phyloP scores from a whole-genome alignment of 495 filamentous ascomycete species.

The Podospora bellae-mahoneyi region DNA sequence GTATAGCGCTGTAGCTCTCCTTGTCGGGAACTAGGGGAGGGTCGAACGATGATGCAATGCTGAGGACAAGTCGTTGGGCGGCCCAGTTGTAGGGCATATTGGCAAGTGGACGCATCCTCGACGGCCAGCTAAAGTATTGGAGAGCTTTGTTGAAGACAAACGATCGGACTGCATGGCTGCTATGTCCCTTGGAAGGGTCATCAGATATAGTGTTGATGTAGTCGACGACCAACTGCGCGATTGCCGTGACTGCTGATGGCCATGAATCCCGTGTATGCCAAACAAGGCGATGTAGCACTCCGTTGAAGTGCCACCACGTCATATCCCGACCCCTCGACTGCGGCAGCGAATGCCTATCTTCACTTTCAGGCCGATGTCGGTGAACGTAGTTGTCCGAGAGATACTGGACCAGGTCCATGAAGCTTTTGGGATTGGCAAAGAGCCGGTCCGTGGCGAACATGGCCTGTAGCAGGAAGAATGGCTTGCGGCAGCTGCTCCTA shows the following conservation, averaged over 20 bases:
- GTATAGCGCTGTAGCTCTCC: constrained; percentile 38
- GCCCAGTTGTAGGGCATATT: constrained; percentile 45
- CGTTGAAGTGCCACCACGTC: constrained; percentile 33
- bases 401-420: constrained; percentile 34
- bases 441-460: constrained; percentile 34
- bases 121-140: constrained; percentile 29
- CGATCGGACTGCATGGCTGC: constrained; percentile 25
- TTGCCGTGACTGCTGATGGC: constrained; percentile 33
- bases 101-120: constrained; percentile 27
- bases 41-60: constrained; percentile 34
- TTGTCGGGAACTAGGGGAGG: constrained; percentile 37
- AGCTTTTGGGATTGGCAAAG: constrained; percentile 27
- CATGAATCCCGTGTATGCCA: constrained; percentile 32
- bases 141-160: constrained; percentile 38
- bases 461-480: constrained; percentile 38
- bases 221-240: constrained; percentile 33
- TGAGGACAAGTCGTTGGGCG: constrained; percentile 42
- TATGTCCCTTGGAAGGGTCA: constrained; percentile 9
- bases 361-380: constrained; percentile 17
- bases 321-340: constrained; percentile 19
- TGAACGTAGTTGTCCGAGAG: constrained; percentile 31
- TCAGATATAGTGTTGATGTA: constrained; percentile 35
- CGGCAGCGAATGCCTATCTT: constrained; percentile 1
- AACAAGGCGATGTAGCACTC: constrained; percentile 34
- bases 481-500: constrained; percentile 33